Conservation (phyloP, 805 yeast species). For the Starmerella bombi region DNA sequence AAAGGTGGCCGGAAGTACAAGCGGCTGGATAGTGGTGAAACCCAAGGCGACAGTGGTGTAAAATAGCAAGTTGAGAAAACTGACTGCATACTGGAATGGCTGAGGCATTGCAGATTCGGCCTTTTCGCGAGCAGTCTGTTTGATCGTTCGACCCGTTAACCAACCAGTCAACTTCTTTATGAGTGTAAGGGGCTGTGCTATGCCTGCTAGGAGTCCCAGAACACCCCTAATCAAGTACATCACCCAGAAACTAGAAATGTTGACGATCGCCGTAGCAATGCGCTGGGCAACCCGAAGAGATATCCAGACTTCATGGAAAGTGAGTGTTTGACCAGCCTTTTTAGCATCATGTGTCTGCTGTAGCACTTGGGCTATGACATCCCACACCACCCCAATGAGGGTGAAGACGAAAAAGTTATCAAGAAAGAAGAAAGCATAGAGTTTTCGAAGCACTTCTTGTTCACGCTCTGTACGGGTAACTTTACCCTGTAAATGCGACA, state of each 20-base stretch:
- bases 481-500: conserved; percentile 30
- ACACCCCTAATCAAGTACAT: conserved; percentile 28
- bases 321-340: conserved; percentile 9
- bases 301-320: conserved; percentile 23
- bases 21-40: conserved; percentile 30
- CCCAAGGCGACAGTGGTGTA: conserved; percentile 28
- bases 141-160: conserved; percentile 2
- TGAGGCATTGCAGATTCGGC: conserved; percentile 27
- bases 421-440: conserved; percentile 29
- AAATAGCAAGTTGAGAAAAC: conserved; percentile 27
- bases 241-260: conserved; percentile 32
- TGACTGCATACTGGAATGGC: conserved; percentile 26
- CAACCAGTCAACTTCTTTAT: conserved; percentile 17
- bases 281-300: conserved; percentile 25
- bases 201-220: conserved; percentile 24
- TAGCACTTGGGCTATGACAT: conserved; percentile 25
- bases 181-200: conserved; percentile 25
- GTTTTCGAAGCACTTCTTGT: conserved; percentile 28
- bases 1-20: conserved; percentile 26
- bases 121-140: conserved; percentile 26
- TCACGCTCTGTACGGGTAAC: conserved; percentile 30
- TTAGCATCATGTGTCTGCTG: conserved; percentile 12
- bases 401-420: conserved; percentile 30
- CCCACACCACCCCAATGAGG: conserved; percentile 31
- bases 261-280: conserved; percentile 28